Percentiles rank a stretch among this genome's conserved stretches.
phyloP scores from a whole-genome alignment of 2,329 filamentous ascomycete genomes.

The Acarospora socialis region DNA sequence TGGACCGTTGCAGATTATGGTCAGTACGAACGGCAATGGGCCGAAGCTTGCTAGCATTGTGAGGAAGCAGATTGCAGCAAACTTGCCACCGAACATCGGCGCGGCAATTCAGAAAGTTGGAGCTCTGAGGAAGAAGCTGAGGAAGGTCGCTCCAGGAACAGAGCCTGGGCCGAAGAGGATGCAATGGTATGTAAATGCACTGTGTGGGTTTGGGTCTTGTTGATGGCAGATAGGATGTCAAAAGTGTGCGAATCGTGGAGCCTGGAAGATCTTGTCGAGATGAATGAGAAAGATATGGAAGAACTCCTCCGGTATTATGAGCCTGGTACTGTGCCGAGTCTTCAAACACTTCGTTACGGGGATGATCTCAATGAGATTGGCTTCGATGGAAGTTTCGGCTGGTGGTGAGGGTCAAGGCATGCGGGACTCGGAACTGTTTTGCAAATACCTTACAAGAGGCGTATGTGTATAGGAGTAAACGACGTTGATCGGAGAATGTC shows the following conservation, averaged over 20 bases:
- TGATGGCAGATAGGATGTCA: slow-evolving; percentile 56
- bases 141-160: slow-evolving; percentile 56
- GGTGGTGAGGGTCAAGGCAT: no score
- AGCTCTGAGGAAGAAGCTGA: slow-evolving; percentile 60
- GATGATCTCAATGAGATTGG: slow-evolving; percentile 7
- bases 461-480: no score
- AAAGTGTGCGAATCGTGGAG: slow-evolving; percentile 77
- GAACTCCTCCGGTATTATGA: slow-evolving; percentile 63
- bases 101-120: slow-evolving; percentile 78
- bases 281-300: slow-evolving; percentile 76
- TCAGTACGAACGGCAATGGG: slow-evolving; percentile 94
- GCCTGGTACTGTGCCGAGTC: slow-evolving; percentile 24
- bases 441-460: no score
- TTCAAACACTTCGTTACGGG: slow-evolving; percentile 22
- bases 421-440: no score
- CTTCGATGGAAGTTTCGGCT: slow-evolving; percentile 20
- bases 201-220: slow-evolving; percentile 13
- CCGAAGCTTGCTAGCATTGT: slow-evolving; percentile 82
- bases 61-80: slow-evolving; percentile 62
- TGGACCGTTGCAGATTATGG: slow-evolving; percentile 94
- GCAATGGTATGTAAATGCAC: slow-evolving; percentile 51
- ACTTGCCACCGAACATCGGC: slow-evolving; percentile 65
- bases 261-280: slow-evolving; percentile 68
- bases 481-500: no score
- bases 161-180: slow-evolving; percentile 77